A percentile compares a stretch with the other conserved stretches of the same genome.
Conservation (phyloP, 805 yeast genomes). For the Suhomyces sp. region DNA sequence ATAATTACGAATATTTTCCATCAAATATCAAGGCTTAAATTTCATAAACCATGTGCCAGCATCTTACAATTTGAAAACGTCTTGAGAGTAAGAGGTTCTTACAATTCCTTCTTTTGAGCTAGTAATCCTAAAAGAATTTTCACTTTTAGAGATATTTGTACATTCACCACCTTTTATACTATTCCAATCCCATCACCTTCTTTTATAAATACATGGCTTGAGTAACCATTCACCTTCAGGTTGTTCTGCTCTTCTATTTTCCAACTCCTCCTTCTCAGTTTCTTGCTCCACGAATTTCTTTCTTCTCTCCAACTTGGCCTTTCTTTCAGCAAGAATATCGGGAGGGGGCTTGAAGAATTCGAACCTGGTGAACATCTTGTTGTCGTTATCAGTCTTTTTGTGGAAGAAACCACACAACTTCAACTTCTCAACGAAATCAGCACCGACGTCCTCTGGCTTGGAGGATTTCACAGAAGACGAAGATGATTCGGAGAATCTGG, state of each 20-base stretch:
- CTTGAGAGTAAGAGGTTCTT: too few relatives aligned
- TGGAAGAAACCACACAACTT: slow-evolving; percentile 84
- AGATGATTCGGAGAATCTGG: slow-evolving; percentile 69
- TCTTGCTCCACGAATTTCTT: slow-evolving; percentile 72
- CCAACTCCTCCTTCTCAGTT: slow-evolving; percentile 58
- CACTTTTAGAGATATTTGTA: too few relatives aligned
- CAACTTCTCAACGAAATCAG: slow-evolving; percentile 77
- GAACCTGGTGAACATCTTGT: slow-evolving; percentile 92
- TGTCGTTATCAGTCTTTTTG: slow-evolving; percentile 78
- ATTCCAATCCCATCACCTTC: too few relatives aligned
- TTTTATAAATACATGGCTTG: slow-evolving; percentile 94
- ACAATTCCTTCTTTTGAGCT: too few relatives aligned
- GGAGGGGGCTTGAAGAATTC: slow-evolving; percentile 87
- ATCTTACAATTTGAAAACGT: too few relatives aligned
- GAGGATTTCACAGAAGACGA: slow-evolving; percentile 20
- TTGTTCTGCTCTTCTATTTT: slow-evolving; percentile 47
- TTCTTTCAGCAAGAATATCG: slow-evolving; percentile 62
- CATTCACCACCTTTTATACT: too few relatives aligned
- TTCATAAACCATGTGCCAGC: too few relatives aligned
- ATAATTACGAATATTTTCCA: too few relatives aligned
- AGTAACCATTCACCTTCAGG: slow-evolving; percentile 88
- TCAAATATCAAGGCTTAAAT: too few relatives aligned
- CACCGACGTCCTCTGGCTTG: slow-evolving; percentile 51
- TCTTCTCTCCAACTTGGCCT: slow-evolving; percentile 59
- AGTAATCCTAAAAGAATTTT: not conserved